Evolutionary conservation across 805 yeast species (phyloP).

Genomic region (Metschnikowia baotianmanensis): DNA sequence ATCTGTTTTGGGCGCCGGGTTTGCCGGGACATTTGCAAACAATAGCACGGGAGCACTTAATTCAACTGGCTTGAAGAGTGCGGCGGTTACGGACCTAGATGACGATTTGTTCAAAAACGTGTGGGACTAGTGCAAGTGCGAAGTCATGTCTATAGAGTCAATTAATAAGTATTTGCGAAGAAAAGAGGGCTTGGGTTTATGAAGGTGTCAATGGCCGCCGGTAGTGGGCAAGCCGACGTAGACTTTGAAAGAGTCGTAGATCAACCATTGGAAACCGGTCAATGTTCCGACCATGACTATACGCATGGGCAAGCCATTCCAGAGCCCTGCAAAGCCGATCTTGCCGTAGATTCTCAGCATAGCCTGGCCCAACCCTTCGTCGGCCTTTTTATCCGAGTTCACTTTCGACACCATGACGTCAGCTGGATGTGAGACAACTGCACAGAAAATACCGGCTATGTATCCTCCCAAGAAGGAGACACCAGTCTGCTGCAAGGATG

Average conservation of each 20-base stretch:
- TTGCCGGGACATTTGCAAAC: conserved; percentile 13
- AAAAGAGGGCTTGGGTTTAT: not conserved
- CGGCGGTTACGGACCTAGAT: conserved; percentile 34
- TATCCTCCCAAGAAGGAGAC: conserved; percentile 95
- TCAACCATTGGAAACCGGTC: conserved; percentile 96
- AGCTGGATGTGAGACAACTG: conserved; percentile 96
- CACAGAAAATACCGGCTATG: conserved; percentile 96
- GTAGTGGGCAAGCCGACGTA: conserved; percentile 92
- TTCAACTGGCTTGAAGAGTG: conserved; percentile 6
- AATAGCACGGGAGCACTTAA: not conserved
- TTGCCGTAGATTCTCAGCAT: conserved; percentile 69
- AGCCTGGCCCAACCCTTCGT: conserved; percentile 67
- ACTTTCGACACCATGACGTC: conserved; percentile 97
- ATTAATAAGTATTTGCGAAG: not conserved
- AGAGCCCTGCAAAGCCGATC: conserved; percentile 87
- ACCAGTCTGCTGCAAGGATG: conserved; percentile 80
- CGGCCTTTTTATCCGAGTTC: conserved; percentile 64
- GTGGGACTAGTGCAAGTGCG: conserved; percentile 43
- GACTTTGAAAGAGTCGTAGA: conserved; percentile 96
- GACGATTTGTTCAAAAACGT: conserved; percentile 70
- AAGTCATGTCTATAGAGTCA: not conserved
- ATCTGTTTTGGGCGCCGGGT: conserved; percentile 9
- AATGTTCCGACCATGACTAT: conserved; percentile 96
- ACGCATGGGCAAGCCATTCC: conserved; percentile 95
- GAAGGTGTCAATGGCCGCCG: conserved; percentile 47